Percentiles rank a stretch among this genome's conserved stretches.
phyloP scores from a whole-genome alignment of 371 early-diverging fungal species.

The Synchytrium microbalum region DNA sequence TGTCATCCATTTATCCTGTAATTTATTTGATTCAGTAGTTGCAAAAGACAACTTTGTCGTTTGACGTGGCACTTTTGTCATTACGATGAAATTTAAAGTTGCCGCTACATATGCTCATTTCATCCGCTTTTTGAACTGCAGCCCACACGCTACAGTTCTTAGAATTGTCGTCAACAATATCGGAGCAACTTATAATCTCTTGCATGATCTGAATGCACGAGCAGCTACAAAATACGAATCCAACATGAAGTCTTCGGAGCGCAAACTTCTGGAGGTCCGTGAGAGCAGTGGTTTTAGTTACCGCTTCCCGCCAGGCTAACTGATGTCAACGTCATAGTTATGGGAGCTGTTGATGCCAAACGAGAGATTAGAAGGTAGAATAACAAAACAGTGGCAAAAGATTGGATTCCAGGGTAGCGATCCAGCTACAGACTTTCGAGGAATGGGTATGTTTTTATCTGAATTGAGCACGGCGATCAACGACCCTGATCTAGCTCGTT shows the following conservation, averaged over 20 bases:
- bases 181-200: conserved; percentile 43
- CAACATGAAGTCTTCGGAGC: conserved; percentile 53
- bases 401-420: conserved; percentile 71
- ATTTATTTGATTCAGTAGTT: no score
- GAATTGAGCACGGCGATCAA: background rate
- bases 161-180: conserved; percentile 44
- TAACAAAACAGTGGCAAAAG: conserved; percentile 60
- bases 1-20: conserved; percentile 5
- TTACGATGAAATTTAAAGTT: background rate
- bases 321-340: conserved; percentile 32
- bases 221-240: conserved; percentile 62
- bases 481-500: background rate
- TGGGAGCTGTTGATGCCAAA: conserved; percentile 62
- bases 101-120: background rate
- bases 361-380: conserved; percentile 39
- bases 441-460: conserved; percentile 52
- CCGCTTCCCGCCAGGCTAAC: background rate
- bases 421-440: conserved; percentile 82
- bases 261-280: conserved; percentile 51
- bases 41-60: no score
- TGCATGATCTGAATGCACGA: conserved; percentile 50
- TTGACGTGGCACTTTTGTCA: background rate
- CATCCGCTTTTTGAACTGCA: conserved; percentile 16
- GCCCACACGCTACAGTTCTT: conserved; percentile 50
- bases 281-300: background rate